phyloP scores from a whole-genome alignment of 192 early-diverging fungal species.

The Coemansia interrupta region DNA sequence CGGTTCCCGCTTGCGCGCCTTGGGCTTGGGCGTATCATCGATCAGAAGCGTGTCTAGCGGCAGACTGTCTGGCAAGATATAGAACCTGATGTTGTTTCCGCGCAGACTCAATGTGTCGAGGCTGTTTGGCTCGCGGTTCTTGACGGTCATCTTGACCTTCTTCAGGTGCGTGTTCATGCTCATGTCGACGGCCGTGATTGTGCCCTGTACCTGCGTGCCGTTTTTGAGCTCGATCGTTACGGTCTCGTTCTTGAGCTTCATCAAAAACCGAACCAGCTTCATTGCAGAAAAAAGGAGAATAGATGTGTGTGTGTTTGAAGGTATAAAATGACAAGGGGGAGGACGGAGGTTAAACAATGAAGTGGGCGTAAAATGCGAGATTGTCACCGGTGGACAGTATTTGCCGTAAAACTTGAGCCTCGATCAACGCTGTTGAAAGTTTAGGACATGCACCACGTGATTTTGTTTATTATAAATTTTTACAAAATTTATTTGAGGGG shows the following conservation, averaged over 20 bases:
- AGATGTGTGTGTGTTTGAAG: not conserved
- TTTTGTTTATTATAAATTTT: no score
- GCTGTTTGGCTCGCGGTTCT: constrained; percentile 82
- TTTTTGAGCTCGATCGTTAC: constrained; percentile 99
- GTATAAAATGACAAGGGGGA: not conserved
- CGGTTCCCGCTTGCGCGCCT: constrained; percentile 79
- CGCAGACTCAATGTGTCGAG: constrained; percentile 93
- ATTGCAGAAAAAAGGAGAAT: constrained; percentile 14
- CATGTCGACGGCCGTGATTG: constrained; percentile 95
- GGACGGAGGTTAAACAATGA: not conserved
- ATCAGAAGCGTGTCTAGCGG: constrained; percentile 94
- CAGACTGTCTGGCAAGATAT: constrained; percentile 91
- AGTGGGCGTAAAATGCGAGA: no score
- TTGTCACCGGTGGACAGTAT: no score
- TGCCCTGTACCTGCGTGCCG: constrained; percentile 95
- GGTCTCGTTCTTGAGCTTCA: constrained; percentile 95
- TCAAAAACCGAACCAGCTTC: constrained; percentile 78
- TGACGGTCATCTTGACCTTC: constrained; percentile 97
- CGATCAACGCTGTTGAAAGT: not conserved
- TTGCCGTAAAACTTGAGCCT: not conserved
- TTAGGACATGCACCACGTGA: not conserved
- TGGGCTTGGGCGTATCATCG: constrained; percentile 91
- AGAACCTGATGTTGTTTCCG: constrained; percentile 93
- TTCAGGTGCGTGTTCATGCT: constrained; percentile 99
- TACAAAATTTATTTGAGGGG: no score